These are phyloP conservation scores for Ormosia semicastrata DNA, from an alignment of 306 rosid genomes.

Conservation along the genomic window DNA sequence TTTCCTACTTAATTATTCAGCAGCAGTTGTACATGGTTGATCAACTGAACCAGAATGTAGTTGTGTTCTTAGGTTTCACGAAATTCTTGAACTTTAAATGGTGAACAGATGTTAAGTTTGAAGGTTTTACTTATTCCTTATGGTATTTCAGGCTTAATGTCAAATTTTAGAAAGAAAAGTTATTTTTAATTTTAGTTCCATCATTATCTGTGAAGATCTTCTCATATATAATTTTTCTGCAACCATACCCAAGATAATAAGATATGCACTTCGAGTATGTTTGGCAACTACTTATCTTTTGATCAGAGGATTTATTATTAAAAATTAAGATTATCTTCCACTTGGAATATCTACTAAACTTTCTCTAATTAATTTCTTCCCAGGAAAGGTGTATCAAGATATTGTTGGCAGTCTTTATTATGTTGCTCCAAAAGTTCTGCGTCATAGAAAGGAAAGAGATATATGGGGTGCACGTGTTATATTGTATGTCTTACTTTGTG, in stretches of 20 bases:
- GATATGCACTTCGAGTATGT: neutral
- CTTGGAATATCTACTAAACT: neutral
- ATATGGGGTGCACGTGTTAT: no score
- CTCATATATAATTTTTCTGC: neutral
- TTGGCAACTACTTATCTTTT: neutral
- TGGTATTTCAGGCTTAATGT: no score
- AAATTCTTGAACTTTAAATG: neutral
- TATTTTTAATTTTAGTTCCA: neutral
- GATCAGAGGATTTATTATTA: neutral
- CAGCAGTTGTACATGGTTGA: neutral
- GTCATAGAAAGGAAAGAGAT: no score
- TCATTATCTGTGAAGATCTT: neutral
- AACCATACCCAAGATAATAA: neutral
- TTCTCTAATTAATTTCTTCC: neutral
- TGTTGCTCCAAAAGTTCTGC: no score
- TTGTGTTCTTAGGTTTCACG: neutral
- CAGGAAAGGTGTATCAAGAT: constrained; percentile 49
- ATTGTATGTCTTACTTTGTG: no score
- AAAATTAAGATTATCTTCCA: neutral
- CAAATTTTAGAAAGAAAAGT: neutral
- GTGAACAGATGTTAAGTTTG: neutral
- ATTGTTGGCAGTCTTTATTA: no score
- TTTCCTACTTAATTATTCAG: no score
- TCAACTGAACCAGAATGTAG: neutral
- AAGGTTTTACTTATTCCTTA: no score